Evolutionary conservation across 1,139 yeast genomes (phyloP), one percentile per base, ranked within the genome.

Genomic region (Zhuliangozyma parablackwelliae): DNA sequence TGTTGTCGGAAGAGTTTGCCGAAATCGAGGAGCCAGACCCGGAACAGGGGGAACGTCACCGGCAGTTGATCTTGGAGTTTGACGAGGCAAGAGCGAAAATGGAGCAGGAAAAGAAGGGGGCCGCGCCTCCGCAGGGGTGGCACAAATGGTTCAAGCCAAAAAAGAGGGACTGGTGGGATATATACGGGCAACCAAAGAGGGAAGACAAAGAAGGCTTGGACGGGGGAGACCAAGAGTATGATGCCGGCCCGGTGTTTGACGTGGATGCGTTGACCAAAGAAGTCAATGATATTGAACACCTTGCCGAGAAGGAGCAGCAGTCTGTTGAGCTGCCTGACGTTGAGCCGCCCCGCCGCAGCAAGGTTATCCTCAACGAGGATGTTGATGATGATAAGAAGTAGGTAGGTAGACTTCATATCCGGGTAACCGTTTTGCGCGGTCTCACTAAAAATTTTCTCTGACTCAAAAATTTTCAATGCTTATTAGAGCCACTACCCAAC

Each of bases 1-100:
- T 92, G 3, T 59, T 89, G 35, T 79, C 85, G 47, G 98, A 92
- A 45, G 96, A 90, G 55, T 92, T 94, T 57, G 82, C 86, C 11
- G 99, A 94, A 59, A 90, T 94, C 46, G 97, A 90, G 54, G 97
- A 92, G 51, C 95, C 97, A 0, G 96, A 92, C 57, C 89, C 95
- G 2, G 96, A 87, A 47, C 81, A 83, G 53, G 76, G 80, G 16
- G 89, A 88, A 48, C 79, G 84, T 47, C 94, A 89, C 51, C 70
- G 96, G 42, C 81, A 87, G 53, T 68, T 92, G 48, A 72, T 92
- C 16, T 69, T 72, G 40, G 97, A 92, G 53, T 85, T 89, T 49
- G 96, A 88, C 46, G 89, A 83, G 48, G 95, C 95, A 0, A 74
- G 87, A 41, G 81, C 80, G 40, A 78, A 75, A 45, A 63, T 76